Conservation (phyloP, 257 asterid species). For the Cordia subcordata region DNA sequence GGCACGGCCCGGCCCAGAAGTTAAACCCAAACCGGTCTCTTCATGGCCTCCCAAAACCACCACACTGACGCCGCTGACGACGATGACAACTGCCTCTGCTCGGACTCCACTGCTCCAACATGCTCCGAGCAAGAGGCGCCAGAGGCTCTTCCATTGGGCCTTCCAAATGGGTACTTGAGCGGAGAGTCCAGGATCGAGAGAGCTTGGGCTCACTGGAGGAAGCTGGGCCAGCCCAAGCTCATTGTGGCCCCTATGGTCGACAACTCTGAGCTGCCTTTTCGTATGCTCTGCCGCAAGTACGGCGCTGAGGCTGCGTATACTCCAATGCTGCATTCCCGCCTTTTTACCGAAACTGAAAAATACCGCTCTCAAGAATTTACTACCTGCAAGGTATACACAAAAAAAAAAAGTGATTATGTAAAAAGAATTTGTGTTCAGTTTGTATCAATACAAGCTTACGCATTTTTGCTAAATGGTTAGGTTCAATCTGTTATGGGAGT, state of each 20-base stretch:
- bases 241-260: conserved; percentile 97
- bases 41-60: background rate
- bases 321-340: conserved; percentile 94
- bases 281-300: conserved; percentile 86
- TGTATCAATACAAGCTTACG: background rate
- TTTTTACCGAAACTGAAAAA: conserved; percentile 70
- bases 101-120: background rate
- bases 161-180: conserved; percentile 58
- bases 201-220: conserved; percentile 93
- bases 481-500: too few species aligned
- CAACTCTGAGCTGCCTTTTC: conserved; percentile 96
- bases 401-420: too few species aligned
- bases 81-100: background rate
- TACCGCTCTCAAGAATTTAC: conserved; percentile 79
- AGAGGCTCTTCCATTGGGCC: background rate
- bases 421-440: too few species aligned
- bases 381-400: conserved; percentile 71
- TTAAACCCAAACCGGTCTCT: background rate
- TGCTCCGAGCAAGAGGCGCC: background rate
- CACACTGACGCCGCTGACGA: background rate
- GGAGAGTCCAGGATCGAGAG: conserved; percentile 76
- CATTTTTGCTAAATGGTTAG: background rate
- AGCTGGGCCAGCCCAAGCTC: conserved; percentile 65
- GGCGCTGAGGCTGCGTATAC: conserved; percentile 98
- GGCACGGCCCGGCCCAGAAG: too few species aligned